Base-by-base conservation (phyloP, 768 basidiomycete species). In the Tylopilus sp. region DNA sequence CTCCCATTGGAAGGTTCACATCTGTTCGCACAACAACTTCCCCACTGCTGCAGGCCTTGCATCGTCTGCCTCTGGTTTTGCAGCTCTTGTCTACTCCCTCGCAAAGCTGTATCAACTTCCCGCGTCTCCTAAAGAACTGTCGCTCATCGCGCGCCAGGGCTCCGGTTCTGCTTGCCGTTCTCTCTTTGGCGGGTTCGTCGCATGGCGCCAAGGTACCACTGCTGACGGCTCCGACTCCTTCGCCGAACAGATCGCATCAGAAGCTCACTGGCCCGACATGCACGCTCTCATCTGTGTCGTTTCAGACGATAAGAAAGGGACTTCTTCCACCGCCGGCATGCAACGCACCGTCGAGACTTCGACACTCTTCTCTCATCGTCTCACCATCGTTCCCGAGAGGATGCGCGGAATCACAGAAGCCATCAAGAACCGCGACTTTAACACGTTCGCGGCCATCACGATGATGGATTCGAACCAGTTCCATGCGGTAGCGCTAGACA, bases 401-500 rank as follows among this genome's bases (percentile, higher is more conserved):
- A 98, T 99, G 95, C 69, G 70, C 6, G 78, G 66, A 30, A 98
- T 98, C 66, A 77, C 77, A n/a, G 65, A 77, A 9, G 95, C 97
- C 20, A 98, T 99, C 71, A 65, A 70, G 42, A 73, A 66, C 1
- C 80, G 77, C 58, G 89, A 98, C 71, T 99, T 99, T 68, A 84
- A 93, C 61, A 58, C 81, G 0, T 99, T 99, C 58, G 97, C 94
- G 0, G 72, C 74, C 53, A 81, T 98, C 68, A 99, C 97, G 20
- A 99, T 98, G 93, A 83, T 81, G 44, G 97, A 99, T 69, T 95
- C 93, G 46, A 99, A 99, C 74, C 88, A 92, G 74, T 99, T 99
- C 83, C 97, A 99, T 66, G 94, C 97, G 23, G 92, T 98, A 58
- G 90, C 89, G 44, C 85, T 98, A 57, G 97, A 99, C 72, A 98